Base-by-base conservation (phyloP, 2,329 filamentous ascomycete species). In the Chrysoporthe deuterocubensis region DNA sequence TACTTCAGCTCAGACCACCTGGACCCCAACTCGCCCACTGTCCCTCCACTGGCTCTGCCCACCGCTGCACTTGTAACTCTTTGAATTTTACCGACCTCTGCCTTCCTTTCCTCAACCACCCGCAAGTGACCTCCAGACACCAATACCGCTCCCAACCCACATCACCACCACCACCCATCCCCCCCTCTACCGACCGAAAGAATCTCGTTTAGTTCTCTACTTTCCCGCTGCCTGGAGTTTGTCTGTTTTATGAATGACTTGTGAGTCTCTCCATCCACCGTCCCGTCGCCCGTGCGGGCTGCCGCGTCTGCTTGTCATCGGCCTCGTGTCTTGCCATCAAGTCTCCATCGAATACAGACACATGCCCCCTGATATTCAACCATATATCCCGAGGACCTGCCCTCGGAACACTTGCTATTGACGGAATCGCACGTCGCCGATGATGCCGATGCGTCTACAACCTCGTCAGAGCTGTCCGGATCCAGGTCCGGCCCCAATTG, bases 161-260 rank as follows among this genome's bases (percentile, higher is more conserved):
- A 73, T 71, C 65, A 67, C 66, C 65, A 50, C 66, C 65, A 50
- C 60, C 64, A 65, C 59, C 62, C 44, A 48, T 37, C 48, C 48
- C 54, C 63, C 59, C 42, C 63, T 64, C 64, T 62, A 43, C 58
- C 54, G 13, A 34, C 58, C 52, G 59, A 37, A 62, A 57, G 34
- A 62, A 40, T 57, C 65, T 65, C 52, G 62, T 67, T 66, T 59
- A 62, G 60, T 68, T 58, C 65, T 67, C 63, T 56, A 64, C 62
- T 63, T 71, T 73, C 70, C 68, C 74, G 75, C 75, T 79, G 76
- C 77, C 77, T 80, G 77, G 75, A 73, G 74, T 76, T 76, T 76
- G 75, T 80, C 77, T 74, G 16, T 77, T 83, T 81, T 77, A 84
- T 85, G 81, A 82, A 84, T 85, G 81, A 83, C 79, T 82, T 81